phyloP scores from a whole-genome alignment of 2,329 filamentous ascomycete genomes.

The Cladobotryum protrusum region DNA sequence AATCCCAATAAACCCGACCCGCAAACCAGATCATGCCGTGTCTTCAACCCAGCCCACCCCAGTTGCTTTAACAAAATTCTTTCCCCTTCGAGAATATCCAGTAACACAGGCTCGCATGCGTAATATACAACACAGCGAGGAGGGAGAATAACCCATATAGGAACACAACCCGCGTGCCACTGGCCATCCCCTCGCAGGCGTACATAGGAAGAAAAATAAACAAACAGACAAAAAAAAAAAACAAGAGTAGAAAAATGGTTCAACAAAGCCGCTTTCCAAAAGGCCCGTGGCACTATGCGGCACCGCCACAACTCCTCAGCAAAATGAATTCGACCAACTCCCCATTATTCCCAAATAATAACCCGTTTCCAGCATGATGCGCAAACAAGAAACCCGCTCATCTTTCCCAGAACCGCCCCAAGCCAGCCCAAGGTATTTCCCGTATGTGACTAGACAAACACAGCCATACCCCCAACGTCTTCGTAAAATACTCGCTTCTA shows the following conservation, averaged over 20 bases:
- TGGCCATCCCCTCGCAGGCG: slow-evolving; percentile 17
- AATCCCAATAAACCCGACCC: slow-evolving; percentile 26
- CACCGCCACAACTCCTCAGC: slow-evolving; percentile 16
- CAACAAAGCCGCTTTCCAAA: slow-evolving; percentile 22
- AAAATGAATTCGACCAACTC: slow-evolving; percentile 31
- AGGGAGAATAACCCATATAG: slow-evolving; percentile 4
- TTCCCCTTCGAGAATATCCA: slow-evolving; percentile 23
- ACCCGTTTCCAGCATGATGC: slow-evolving; percentile 25
- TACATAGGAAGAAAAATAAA: slow-evolving; percentile 15
- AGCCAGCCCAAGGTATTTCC: slow-evolving; percentile 24
- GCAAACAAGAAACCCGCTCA: slow-evolving; percentile 26
- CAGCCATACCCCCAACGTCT: slow-evolving; percentile 23
- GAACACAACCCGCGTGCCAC: not conserved
- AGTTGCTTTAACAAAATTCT: slow-evolving; percentile 23
- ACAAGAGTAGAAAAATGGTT: not conserved
- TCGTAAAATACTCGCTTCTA: slow-evolving; percentile 35
- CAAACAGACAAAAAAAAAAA: slow-evolving; percentile 11
- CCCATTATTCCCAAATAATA: slow-evolving; percentile 25
- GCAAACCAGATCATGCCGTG: slow-evolving; percentile 29
- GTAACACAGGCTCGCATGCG: slow-evolving; percentile 17
- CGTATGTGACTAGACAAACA: slow-evolving; percentile 34
- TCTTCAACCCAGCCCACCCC: slow-evolving; percentile 21
- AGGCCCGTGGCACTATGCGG: slow-evolving; percentile 24
- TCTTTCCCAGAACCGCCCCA: slow-evolving; percentile 27
- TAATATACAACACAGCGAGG: not conserved